Evolutionary conservation across 495 filamentous ascomycete species (phyloP).

Genomic region (Oleoguttula mirabilis): DNA sequence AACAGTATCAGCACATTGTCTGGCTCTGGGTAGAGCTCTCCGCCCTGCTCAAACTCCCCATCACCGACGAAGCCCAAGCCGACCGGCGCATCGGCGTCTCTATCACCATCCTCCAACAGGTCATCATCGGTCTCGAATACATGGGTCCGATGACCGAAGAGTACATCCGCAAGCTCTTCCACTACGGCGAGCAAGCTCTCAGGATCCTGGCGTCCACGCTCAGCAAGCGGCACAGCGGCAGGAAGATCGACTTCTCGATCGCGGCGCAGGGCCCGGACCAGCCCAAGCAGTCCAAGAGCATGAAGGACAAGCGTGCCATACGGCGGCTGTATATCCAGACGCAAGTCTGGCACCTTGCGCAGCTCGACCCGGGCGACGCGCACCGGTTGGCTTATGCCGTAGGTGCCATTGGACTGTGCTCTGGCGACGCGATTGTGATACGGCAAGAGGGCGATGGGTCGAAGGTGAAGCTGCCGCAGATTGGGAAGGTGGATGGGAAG

Average conservation of each 20-base stretch:
- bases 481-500: background rate
- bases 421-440: background rate
- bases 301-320: background rate
- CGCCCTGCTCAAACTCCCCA: background rate
- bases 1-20: background rate
- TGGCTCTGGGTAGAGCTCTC: background rate
- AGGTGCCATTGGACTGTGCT: background rate
- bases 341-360: background rate
- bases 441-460: background rate
- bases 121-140: slow-evolving; percentile 1
- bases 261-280: background rate
- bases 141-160: background rate
- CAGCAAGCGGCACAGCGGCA: background rate
- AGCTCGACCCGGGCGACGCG: background rate
- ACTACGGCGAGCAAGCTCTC: slow-evolving; percentile 4
- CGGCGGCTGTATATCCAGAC: background rate
- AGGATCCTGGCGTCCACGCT: slow-evolving; percentile 1
- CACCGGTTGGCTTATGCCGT: background rate
- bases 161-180: slow-evolving; percentile 3
- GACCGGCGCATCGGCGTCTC: background rate
- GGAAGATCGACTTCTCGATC: background rate
- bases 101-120: background rate
- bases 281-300: background rate
- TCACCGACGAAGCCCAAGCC: background rate
- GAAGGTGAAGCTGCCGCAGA: background rate